These are phyloP conservation scores for Diplodia corticola DNA, from an alignment of 2,329 filamentous ascomycete species.

Conservation along the genomic window DNA sequence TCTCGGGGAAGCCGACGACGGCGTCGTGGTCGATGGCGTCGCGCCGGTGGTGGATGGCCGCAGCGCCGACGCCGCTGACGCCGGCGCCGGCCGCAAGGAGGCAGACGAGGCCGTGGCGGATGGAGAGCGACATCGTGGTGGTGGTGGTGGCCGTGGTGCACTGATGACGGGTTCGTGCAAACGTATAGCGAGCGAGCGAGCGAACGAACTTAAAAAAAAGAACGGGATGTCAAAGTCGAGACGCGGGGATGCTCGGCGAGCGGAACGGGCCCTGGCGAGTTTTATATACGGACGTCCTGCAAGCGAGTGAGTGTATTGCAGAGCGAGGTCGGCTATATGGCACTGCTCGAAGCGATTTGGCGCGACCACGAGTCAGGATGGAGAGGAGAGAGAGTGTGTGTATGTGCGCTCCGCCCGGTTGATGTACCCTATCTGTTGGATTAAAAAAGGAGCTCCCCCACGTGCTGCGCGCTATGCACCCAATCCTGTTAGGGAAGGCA, in stretches of 20 bases:
- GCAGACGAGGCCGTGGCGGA: constrained; percentile 1
- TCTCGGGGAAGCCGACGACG: constrained; percentile 56
- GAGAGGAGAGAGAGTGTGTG: background rate
- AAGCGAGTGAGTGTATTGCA: background rate
- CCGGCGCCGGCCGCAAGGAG: constrained; percentile 5
- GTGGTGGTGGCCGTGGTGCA: no score
- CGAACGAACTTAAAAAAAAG: background rate
- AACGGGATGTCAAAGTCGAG: no score
- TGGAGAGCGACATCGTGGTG: background rate
- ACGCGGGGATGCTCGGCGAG: background rate
- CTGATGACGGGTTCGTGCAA: background rate
- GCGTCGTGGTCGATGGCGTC: constrained; percentile 48
- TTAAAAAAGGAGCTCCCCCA: background rate
- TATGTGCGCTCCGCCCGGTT: background rate
- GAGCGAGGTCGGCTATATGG: background rate
- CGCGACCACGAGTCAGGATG: background rate
- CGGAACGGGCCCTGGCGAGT: background rate
- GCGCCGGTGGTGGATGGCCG: constrained; percentile 36
- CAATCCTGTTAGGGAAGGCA: background rate
- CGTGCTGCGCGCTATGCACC: constrained; percentile 1
- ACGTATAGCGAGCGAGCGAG: background rate
- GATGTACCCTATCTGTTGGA: background rate
- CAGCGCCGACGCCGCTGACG: background rate
- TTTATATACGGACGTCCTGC: background rate
- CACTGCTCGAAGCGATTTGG: background rate